phyloP scores from a whole-genome alignment of 345 rosid genomes.

The Camelina neglecta region DNA sequence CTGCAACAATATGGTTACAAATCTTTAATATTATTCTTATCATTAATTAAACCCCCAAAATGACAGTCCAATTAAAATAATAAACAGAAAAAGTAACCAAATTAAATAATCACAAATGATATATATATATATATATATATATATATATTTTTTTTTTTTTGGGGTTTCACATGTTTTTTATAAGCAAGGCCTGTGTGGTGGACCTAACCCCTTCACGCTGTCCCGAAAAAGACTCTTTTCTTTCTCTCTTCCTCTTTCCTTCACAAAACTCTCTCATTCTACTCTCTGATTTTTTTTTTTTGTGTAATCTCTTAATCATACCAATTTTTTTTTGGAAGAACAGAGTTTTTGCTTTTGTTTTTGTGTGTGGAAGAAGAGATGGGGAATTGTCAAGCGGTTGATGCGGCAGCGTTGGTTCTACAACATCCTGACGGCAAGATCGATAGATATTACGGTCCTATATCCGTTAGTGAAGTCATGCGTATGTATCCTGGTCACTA shows the following conservation, averaged over 20 bases:
- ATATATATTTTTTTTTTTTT: slow-evolving; percentile 1
- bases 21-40: neutral
- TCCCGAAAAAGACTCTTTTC: slow-evolving; percentile 63
- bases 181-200: slow-evolving; percentile 45
- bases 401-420: slow-evolving; percentile 91
- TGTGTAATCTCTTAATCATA: slow-evolving; percentile 3
- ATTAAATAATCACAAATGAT: slow-evolving; percentile 10
- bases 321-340: neutral
- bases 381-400: slow-evolving; percentile 98
- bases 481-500: slow-evolving; percentile 86
- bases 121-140: no score
- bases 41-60: slow-evolving; percentile 33
- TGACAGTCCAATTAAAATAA: slow-evolving; percentile 33
- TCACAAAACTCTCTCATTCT: slow-evolving; percentile 31
- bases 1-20: slow-evolving; percentile 28
- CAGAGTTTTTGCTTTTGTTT: neutral
- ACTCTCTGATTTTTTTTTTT: slow-evolving; percentile 18
- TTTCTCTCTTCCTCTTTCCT: slow-evolving; percentile 38
- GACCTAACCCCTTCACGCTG: slow-evolving; percentile 56
- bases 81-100: slow-evolving; percentile 17
- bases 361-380: slow-evolving; percentile 41
- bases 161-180: slow-evolving; percentile 40
- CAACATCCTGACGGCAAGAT: slow-evolving; percentile 87
- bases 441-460: slow-evolving; percentile 79
- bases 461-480: slow-evolving; percentile 80